Percentiles rank a stretch among this genome's conserved stretches.
Evolutionary conservation across 2,329 filamentous ascomycete genomes (phyloP).

Genomic region (Chrysosporium queenslandicum): DNA sequence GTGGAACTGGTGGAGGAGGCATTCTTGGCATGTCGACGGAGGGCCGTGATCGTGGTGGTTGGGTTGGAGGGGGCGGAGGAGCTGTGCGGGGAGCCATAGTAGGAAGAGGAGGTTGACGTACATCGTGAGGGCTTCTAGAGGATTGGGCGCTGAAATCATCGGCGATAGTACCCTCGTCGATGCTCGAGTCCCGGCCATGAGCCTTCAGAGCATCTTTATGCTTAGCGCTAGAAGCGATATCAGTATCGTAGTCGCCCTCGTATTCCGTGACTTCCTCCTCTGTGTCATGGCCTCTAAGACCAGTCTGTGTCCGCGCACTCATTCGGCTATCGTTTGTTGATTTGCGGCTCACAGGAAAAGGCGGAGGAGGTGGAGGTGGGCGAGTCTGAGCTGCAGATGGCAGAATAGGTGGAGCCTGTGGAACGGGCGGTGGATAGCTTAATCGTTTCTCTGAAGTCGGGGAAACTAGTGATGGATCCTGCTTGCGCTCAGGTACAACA

Average conservation of each 20-base stretch:
- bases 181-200: slow-evolving; percentile 64
- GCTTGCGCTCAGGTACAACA: neutral
- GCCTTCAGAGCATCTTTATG: slow-evolving; percentile 88
- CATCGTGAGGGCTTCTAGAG: slow-evolving; percentile 33
- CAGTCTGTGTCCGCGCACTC: slow-evolving; percentile 35
- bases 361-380: slow-evolving; percentile 52
- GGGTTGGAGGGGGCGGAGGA: slow-evolving; percentile 56
- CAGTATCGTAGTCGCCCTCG: slow-evolving; percentile 95
- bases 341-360: slow-evolving; percentile 44
- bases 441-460: slow-evolving; percentile 33
- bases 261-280: slow-evolving; percentile 84
- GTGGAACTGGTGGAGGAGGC: slow-evolving; percentile 53
- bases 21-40: slow-evolving; percentile 63
- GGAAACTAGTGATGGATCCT: slow-evolving; percentile 9
- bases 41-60: slow-evolving; percentile 48
- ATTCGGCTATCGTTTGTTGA: slow-evolving; percentile 49
- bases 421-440: slow-evolving; percentile 36
- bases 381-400: slow-evolving; percentile 44
- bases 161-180: slow-evolving; percentile 55
- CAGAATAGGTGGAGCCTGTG: slow-evolving; percentile 32
- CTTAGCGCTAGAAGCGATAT: slow-evolving; percentile 86
- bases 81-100: slow-evolving; percentile 50
- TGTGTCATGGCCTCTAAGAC: slow-evolving; percentile 48
- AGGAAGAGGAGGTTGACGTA: slow-evolving; percentile 43
- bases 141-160: slow-evolving; percentile 46